Percentiles rank a stretch among this genome's conserved stretches.
These are phyloP conservation scores for Arachnomyces sp. DNA, from an alignment of 2,329 filamentous ascomycete species.

Conservation along the genomic window DNA sequence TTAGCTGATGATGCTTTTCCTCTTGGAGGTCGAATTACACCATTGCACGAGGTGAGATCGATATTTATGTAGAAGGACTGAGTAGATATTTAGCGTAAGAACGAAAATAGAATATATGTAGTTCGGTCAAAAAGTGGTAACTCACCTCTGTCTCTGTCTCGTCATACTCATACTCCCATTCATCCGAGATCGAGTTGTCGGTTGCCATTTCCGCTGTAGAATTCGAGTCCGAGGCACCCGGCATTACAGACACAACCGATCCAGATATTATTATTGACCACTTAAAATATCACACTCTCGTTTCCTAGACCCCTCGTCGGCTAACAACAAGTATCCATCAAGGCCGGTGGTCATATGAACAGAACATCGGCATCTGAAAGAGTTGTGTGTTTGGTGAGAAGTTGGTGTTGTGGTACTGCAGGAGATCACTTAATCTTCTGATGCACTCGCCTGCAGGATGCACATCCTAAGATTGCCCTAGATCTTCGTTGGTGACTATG, in stretches of 20 bases:
- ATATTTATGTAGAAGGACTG: slow-evolving; percentile 55
- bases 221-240: slow-evolving; percentile 6
- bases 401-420: too few relatives aligned
- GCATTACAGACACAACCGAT: slow-evolving; percentile 1
- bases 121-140: neutral
- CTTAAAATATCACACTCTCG: too few relatives aligned
- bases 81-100: slow-evolving; percentile 4
- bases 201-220: slow-evolving; percentile 16
- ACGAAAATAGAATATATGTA: slow-evolving; percentile 1
- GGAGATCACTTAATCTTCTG: too few relatives aligned
- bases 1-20: slow-evolving; percentile 12
- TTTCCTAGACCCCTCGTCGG: too few relatives aligned
- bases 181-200: slow-evolving; percentile 24
- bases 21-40: slow-evolving; percentile 28
- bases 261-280: too few relatives aligned
- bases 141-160: slow-evolving; percentile 45
- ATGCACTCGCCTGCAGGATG: too few relatives aligned
- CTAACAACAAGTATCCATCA: too few relatives aligned
- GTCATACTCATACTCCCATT: slow-evolving; percentile 52
- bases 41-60: slow-evolving; percentile 45
- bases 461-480: too few relatives aligned
- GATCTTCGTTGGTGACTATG: too few relatives aligned
- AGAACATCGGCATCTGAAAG: too few relatives aligned
- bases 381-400: too few relatives aligned
- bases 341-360: too few relatives aligned